phyloP scores from a whole-genome alignment of 345 rosid genomes.

The Gossypioides kirkii region DNA sequence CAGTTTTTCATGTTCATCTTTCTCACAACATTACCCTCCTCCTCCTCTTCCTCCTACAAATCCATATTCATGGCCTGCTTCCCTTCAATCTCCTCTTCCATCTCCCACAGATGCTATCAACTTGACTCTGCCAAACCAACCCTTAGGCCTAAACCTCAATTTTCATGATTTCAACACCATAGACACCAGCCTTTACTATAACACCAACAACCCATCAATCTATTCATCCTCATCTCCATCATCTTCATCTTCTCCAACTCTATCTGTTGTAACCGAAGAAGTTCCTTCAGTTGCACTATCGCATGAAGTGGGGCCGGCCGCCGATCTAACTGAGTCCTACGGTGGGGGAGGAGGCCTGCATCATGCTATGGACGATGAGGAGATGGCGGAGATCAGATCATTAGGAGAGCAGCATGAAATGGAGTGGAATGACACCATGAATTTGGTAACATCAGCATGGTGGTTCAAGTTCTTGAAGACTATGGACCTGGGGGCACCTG shows the following conservation, averaged over 20 bases:
- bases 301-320: conserved; percentile 21
- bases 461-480: conserved; percentile 70
- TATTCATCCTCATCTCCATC: conserved; percentile 24
- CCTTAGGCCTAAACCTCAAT: conserved; percentile 77
- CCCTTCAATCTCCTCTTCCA: conserved; percentile 27
- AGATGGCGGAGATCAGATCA: conserved; percentile 70
- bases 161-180: conserved; percentile 70
- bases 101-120: conserved; percentile 31
- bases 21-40: conserved; percentile 21
- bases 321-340: conserved; percentile 29
- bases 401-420: conserved; percentile 72
- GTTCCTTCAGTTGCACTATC: conserved; percentile 22
- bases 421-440: conserved; percentile 78
- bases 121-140: conserved; percentile 55
- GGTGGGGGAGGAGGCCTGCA: conserved; percentile 49
- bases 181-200: conserved; percentile 46
- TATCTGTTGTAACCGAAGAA: conserved; percentile 21
- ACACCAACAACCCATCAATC: conserved; percentile 30
- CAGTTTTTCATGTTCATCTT: conserved; percentile 23
- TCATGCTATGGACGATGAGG: conserved; percentile 56
- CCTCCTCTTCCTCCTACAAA: conserved; percentile 32
- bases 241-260: conserved; percentile 45
- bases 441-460: conserved; percentile 67
- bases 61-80: conserved; percentile 46
- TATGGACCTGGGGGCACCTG: conserved; percentile 37